Evolutionary conservation across 768 basidiomycete genomes (phyloP).

Genomic region (Rhodotorula toruloides): DNA sequence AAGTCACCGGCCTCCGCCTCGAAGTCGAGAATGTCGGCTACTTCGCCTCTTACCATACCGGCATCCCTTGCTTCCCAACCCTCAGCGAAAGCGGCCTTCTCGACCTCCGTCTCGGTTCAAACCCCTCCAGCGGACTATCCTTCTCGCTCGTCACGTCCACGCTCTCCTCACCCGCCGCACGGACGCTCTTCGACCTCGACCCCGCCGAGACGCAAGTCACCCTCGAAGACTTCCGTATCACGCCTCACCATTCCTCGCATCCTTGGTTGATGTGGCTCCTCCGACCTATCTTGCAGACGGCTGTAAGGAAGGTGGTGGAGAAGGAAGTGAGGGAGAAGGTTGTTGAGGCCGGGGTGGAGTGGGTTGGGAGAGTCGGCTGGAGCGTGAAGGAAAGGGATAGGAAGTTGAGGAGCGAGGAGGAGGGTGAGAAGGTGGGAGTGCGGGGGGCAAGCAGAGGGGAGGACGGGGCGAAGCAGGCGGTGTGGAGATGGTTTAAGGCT

Average conservation of each 20-base stretch:
- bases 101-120: constrained; percentile 27
- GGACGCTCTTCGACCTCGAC: constrained; percentile 2
- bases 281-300: constrained; percentile 1
- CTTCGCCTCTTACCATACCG: constrained; percentile 10
- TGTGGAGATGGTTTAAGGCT: constrained; percentile 13
- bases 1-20: constrained; percentile 16
- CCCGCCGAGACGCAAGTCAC: not conserved
- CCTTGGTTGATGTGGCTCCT: constrained; percentile 11
- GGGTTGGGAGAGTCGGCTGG: constrained; percentile 8
- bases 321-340: not conserved
- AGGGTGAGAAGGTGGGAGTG: not conserved
- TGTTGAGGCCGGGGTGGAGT: not conserved
- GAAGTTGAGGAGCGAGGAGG: not conserved
- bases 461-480: not conserved
- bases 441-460: not conserved
- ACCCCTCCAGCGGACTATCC: not conserved
- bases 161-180: not conserved
- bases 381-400: not conserved
- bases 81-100: constrained; percentile 27
- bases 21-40: constrained; percentile 29
- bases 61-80: constrained; percentile 8
- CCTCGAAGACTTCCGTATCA: constrained; percentile 9
- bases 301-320: constrained; percentile 19
- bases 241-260: constrained; percentile 15
- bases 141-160: constrained; percentile 5